Conservation (phyloP, 169 alveolate species). For the Plasmodium vivax region DNA sequence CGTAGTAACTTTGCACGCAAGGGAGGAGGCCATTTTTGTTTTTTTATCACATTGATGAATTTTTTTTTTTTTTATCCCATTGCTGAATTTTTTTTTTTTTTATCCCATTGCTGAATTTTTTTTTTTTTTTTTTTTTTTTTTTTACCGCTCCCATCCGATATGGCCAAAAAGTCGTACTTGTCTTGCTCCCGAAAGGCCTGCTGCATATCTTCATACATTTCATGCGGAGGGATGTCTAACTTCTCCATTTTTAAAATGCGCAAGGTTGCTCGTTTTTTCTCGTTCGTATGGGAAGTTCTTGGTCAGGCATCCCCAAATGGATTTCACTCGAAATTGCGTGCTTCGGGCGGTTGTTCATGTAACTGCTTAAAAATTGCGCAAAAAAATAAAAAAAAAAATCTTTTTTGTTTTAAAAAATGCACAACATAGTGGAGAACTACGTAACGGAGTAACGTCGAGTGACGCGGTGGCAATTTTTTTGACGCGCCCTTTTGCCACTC, state of each 20-base stretch:
- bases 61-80: constrained; percentile 18
- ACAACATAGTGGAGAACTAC: background rate
- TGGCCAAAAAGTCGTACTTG: constrained; percentile 26
- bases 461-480: background rate
- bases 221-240: constrained; percentile 13
- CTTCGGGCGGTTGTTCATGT: background rate
- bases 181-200: constrained; percentile 16
- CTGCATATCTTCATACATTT: constrained; percentile 25
- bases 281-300: background rate
- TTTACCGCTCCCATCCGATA: constrained; percentile 60
- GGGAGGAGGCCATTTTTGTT: background rate
- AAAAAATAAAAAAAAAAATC: background rate
- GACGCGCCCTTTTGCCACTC: background rate
- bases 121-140: background rate
- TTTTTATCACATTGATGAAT: constrained; percentile 6
- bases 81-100: background rate
- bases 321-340: background rate
- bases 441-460: background rate
- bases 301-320: background rate
- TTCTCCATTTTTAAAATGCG: constrained; percentile 28
- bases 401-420: background rate
- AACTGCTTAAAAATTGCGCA: background rate
- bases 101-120: background rate
- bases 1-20: background rate
- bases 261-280: background rate